Base-by-base conservation (phyloP, 495 filamentous ascomycete genomes). In the Aspergillus olivimuriae region DNA sequence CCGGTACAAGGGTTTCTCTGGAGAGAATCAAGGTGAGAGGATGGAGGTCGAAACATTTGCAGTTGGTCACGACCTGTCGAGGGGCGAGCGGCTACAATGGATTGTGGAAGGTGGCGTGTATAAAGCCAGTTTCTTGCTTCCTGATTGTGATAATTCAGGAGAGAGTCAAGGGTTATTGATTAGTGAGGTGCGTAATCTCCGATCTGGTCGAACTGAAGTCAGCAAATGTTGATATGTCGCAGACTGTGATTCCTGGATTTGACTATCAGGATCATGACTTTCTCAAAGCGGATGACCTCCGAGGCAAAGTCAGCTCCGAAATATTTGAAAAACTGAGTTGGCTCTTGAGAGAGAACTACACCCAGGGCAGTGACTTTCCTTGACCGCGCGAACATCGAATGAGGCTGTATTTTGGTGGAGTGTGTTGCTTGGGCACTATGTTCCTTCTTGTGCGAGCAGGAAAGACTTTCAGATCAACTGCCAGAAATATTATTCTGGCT, bases 241-340 rank as follows among this genome's bases (percentile, higher is more conserved):
- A 70, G 67, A 67, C 77, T 12, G 80, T 82, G 6, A 69, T 84
- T 6, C 83, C 83, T 1, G 81, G 81, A 0, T 86, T 83, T 47
- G 79, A 83, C 52, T 77, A 63, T 32, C 68, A 57, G 44, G 81
- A 85, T 47, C 78, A 85, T 57, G 78, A 82, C 46, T 84, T 84
- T 48, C 53, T 83, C 44, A 53, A 47, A 16, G 39, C 39, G 17
- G 58, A 68, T n/a, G n/a, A n/a, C n/a, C n/a, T n/a, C n/a, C n/a
- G n/a, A n/a, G n/a, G n/a, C n/a, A n/a, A n/a, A n/a, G n/a, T n/a
- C n/a, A n/a, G n/a, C n/a, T n/a, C n/a, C n/a, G n/a, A n/a, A n/a
- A n/a, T n/a, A n/a, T n/a, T n/a, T n/a, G n/a, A n/a, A n/a, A n/a
- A n/a, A n/a, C n/a, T n/a, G n/a, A n/a, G n/a, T n/a, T n/a, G n/a